A percentile compares a stretch with the other conserved stretches of the same genome.
Conservation (phyloP, 352 stramenopile genomes). For the Phytophthora nicotianae region DNA sequence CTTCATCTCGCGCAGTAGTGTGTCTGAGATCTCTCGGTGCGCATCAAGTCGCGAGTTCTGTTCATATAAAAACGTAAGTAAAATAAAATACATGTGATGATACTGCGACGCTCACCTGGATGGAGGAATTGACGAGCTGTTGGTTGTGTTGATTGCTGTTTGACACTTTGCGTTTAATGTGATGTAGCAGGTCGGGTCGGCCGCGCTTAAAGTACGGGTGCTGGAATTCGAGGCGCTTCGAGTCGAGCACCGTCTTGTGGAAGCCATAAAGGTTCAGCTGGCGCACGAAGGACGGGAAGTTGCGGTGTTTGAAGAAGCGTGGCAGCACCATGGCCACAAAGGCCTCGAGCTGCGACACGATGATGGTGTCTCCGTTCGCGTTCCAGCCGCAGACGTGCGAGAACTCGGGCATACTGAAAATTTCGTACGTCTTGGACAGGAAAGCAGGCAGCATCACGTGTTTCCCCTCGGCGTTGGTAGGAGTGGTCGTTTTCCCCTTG, state of each 20-base stretch:
- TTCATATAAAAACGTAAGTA: neutral
- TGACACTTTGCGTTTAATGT: constrained; percentile 91
- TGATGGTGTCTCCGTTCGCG: constrained; percentile 90
- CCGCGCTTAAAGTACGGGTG: constrained; percentile 92
- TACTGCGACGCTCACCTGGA: constrained; percentile 42
- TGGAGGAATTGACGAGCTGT: constrained; percentile 56
- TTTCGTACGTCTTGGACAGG: constrained; percentile 94
- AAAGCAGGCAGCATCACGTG: constrained; percentile 91
- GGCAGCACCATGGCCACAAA: constrained; percentile 88
- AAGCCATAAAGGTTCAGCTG: constrained; percentile 96
- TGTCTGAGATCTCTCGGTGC: constrained; percentile 81
- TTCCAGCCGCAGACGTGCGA: constrained; percentile 91
- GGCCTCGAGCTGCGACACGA: constrained; percentile 87
- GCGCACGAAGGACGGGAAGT: constrained; percentile 94
- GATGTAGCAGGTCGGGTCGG: constrained; percentile 80
- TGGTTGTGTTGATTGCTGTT: constrained; percentile 54
- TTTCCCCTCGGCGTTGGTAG: constrained; percentile 51
- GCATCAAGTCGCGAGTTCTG: constrained; percentile 74
- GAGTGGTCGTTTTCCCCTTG: constrained; percentile 24
- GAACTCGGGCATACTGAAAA: constrained; percentile 90
- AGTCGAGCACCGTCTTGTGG: constrained; percentile 93
- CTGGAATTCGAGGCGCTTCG: constrained; percentile 93
- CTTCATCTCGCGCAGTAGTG: constrained; percentile 84
- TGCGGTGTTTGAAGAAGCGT: constrained; percentile 93
- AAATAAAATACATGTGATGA: neutral